Percentiles rank a stretch among this genome's conserved stretches.
Conservation (phyloP, 2,329 filamentous ascomycete species). For the Rutstroemia sp. region DNA sequence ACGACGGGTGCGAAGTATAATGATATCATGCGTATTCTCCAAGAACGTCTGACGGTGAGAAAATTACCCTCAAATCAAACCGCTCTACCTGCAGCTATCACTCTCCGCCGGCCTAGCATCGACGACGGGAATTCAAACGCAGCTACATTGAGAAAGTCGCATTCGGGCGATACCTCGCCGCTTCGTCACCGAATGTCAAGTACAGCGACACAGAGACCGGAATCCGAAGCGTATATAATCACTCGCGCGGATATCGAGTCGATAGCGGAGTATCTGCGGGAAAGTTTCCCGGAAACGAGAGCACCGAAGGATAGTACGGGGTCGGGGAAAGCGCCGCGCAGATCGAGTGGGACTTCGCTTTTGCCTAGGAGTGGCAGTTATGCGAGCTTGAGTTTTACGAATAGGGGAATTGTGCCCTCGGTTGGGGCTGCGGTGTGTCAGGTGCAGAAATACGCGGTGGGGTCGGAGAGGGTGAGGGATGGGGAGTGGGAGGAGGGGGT, state of each 20-base stretch:
- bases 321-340: too few species aligned
- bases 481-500: neutral
- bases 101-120: slow-evolving; percentile 19
- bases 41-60: slow-evolving; percentile 16
- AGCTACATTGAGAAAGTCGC: neutral
- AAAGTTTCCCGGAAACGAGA: neutral
- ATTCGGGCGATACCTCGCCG: neutral
- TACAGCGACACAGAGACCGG: neutral
- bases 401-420: slow-evolving; percentile 3
- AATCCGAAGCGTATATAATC: slow-evolving; percentile 17
- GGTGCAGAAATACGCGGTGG: neutral
- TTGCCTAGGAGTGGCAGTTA: neutral
- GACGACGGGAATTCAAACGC: neutral
- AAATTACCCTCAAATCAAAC: slow-evolving; percentile 10
- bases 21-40: slow-evolving; percentile 19
- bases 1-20: slow-evolving; percentile 12
- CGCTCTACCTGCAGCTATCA: slow-evolving; percentile 18
- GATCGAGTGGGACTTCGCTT: neutral
- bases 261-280: slow-evolving; percentile 15
- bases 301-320: neutral
- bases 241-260: slow-evolving; percentile 21
- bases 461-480: neutral
- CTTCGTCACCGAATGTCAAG: neutral
- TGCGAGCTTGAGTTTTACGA: slow-evolving; percentile 6
- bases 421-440: neutral